Base-by-base conservation (phyloP, 768 basidiomycete species). In the Lactifluus volemus region DNA sequence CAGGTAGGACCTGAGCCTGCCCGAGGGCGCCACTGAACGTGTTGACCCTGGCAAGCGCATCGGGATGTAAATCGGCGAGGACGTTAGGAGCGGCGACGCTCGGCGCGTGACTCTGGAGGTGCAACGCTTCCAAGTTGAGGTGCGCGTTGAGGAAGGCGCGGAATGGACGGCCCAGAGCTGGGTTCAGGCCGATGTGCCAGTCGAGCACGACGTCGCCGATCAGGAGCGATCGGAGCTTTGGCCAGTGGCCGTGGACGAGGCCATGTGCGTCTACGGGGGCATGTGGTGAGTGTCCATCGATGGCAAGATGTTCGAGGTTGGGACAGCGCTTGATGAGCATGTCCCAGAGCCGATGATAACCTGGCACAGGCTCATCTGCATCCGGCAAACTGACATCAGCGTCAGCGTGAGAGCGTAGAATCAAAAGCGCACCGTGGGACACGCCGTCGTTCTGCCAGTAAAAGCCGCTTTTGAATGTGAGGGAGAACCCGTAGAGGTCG, bases 141-240 rank as follows among this genome's bases (percentile, higher is more conserved):
- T 90, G 88, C 3, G 79, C 81, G 59, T 87, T 85, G 21, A 91
- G 78, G 70, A 90, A 91, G 4, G 76, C 65, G 61, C 84, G 76
- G 67, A 90, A 88, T 0, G 84, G 82, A 11, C 80, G 75, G 60
- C 82, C 82, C 2, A 55, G 49, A 49, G 77, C 73, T 1, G 75
- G 42, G 14, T 73, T 60, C 15, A 73, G 41, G 19, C 32, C 67
- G 3, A 76, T 71, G 58, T 75, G 69, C 78, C 82, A 82, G 67
- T 84, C 83, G 50, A 87, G 75, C 10, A 82, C 77, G 30, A 89
- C 78, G 63, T 89, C 85, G 0, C 88, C 86, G 6, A 91, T 73
- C 3, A 76, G 74, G 14, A 91, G 75, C 41, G 79, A 76, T 36
- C 78, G 80, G 12, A 91, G 74, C 30, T 75, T 76, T 3, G 86